These are phyloP conservation scores for Blastobotrys apis DNA, from an alignment of 1,139 yeast genomes.

Conservation along the genomic window DNA sequence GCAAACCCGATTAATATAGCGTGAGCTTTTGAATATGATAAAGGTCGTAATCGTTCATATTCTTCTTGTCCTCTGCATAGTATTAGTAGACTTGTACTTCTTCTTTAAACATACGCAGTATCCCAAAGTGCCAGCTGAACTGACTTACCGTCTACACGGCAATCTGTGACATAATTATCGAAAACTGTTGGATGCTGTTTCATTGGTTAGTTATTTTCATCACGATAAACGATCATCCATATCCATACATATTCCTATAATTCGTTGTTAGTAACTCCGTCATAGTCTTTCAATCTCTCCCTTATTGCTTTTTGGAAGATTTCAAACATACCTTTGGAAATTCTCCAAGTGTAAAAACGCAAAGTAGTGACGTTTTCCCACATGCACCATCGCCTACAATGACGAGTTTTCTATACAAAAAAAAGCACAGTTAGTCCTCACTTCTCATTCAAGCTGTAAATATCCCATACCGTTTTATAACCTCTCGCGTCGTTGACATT, in stretches of 20 bases:
- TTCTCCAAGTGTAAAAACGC: conserved; percentile 87
- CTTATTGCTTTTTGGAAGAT: no score
- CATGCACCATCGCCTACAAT: conserved; percentile 97
- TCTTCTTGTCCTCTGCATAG: conserved; percentile 69
- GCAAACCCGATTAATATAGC: conserved; percentile 66
- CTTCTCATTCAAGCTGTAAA: background rate
- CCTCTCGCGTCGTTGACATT: conserved; percentile 17
- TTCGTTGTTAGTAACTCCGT: conserved; percentile 2
- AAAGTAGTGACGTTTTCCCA: conserved; percentile 87
- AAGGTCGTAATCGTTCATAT: conserved; percentile 51
- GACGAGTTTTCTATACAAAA: conserved; percentile 58
- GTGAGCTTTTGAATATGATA: conserved; percentile 65
- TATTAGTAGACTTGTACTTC: conserved; percentile 10
- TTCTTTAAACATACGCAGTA: conserved; percentile 51
- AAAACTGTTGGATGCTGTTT: conserved; percentile 92
- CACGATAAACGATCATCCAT: background rate
- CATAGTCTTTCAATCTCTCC: background rate
- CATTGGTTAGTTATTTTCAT: conserved; percentile 45
- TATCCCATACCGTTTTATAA: conserved; percentile 25
- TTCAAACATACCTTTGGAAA: conserved; percentile 45
- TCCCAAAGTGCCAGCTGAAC: conserved; percentile 92
- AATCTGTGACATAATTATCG: conserved; percentile 90
- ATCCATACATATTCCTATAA: background rate
- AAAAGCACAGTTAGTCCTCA: background rate
- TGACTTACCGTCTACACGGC: conserved; percentile 87